phyloP scores from a whole-genome alignment of 257 asterid species.

The Scutellaria barbata region DNA sequence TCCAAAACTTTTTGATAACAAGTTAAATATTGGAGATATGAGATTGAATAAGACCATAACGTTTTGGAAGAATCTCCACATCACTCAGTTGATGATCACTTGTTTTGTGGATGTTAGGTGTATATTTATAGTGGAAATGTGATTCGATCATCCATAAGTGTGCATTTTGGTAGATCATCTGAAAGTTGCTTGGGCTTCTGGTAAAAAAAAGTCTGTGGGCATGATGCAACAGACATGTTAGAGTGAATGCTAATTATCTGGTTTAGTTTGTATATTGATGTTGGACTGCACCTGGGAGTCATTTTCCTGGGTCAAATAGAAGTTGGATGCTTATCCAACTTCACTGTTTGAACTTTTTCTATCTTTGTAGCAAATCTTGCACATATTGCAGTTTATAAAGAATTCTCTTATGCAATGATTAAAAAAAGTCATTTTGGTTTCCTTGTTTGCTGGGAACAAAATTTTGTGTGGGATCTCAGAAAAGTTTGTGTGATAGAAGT shows the following conservation, averaged over 20 bases:
- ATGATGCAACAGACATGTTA: background rate
- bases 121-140: background rate
- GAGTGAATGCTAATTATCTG: background rate
- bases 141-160: background rate
- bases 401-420: background rate
- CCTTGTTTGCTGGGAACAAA: background rate
- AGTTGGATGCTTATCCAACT: conserved; percentile 23
- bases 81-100: conserved; percentile 4
- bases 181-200: conserved; percentile 2
- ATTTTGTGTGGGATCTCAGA: background rate
- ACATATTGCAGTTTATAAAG: background rate
- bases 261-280: background rate
- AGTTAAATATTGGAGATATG: conserved; percentile 24
- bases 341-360: background rate
- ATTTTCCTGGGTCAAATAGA: background rate
- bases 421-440: background rate
- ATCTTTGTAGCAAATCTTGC: background rate
- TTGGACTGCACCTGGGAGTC: background rate
- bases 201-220: background rate
- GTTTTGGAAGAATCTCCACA: conserved; percentile 1
- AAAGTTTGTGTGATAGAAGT: background rate
- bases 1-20: conserved; percentile 5
- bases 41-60: conserved; percentile 4
- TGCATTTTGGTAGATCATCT: background rate
- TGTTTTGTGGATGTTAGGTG: conserved; percentile 22